Base-by-base conservation (phyloP, 371 early-diverging fungal genomes). In the Blakeslea trispora region DNA sequence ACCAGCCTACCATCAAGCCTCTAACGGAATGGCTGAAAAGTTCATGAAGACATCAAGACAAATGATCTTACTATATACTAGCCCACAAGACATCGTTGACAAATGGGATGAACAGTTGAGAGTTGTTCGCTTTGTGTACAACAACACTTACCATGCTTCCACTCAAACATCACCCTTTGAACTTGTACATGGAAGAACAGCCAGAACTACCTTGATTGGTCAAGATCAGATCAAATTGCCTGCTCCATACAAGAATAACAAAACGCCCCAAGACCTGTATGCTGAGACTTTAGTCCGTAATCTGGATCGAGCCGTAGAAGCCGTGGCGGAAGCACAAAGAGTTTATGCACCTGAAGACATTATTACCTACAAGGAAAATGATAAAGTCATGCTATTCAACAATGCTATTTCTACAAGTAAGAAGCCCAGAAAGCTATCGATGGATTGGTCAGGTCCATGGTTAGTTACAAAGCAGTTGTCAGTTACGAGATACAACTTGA, bases 381-480 rank as follows among this genome's bases (percentile, higher is more conserved):
- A 41, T 3, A 41, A 41, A 13, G 41, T 41, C 4, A 41, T 41
- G 41, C 14, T 41, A 18, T 41, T 41, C 18, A 41, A 13, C 14
- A 41, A 4, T 3, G 18, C 13, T n/a, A 41, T 41, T 7, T 7
- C 41, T 7, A 41, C 7, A 7, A 41, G 14, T 3, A 41, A 13
- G 14, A 41, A 13, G 4, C 41, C 41, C n/a, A n/a, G n/a, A n/a
- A n/a, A n/a, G n/a, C n/a, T n/a, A n/a, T n/a, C n/a, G n/a, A n/a
- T n/a, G n/a, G 41, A 41, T 41, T 41, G 41, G 41, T 41, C 41
- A n/a, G 41, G 41, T 17, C 43, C 43, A n/a, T n/a, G 43, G 43
- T 17, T 17, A 43, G 10, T 43, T 18, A 43, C 43, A 17, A 13
- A 43, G 18, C 19, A 18, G 8, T 21, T 43, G 10, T 43, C 43